Base-by-base conservation (phyloP, 2,329 filamentous ascomycete species). In the Nemania bipapillata region DNA sequence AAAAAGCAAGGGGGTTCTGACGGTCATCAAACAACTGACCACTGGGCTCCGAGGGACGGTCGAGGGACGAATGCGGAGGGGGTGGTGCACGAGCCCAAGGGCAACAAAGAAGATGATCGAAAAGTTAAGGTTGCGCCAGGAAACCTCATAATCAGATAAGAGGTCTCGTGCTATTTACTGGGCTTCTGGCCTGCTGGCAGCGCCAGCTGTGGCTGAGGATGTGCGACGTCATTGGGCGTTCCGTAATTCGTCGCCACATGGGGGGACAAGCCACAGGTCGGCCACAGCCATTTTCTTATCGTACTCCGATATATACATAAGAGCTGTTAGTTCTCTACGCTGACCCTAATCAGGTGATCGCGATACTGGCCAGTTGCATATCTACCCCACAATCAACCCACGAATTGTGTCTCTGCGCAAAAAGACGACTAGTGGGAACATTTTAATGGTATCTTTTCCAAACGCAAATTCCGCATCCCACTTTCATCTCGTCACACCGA, bases 311-410 rank as follows among this genome's bases (percentile, higher is more conserved):
- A 63, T 0, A 2, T 54, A 2, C 37, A 50, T 65, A 40, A 3
- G 2, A 26, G 12, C 11, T 3, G 4, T 9, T 59, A 30, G 12
- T 28, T 7, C 20, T 6, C 24, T 35, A 1, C 7, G 26, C 32
- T 42, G 55, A 73, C 75, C 75, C 75, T 77, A 77, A 77, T 77
- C 75, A 77, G 74, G 75, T 76, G 75, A 76, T 75, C 50, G 12
- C 1, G 15, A 37, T 22, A 24, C 3, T 3, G 17, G 42, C 22
- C 59, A 61, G 64, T 40, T 26, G 66, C 55, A 60, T 69, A 68
- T 64, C 58, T 26, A 26, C 57, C 35, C 68, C 69, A 68, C 70
- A 50, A 3, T 28, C 15, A 63, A 50, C 74, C 69, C 66, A 72
- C 66, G 66, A 72, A 67, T 68, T 65, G 53, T 63, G 55, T 62